These are phyloP conservation scores for Coix lacrymajobi DNA, from an alignment of 176 grass and related monocot genomes.

Conservation along the genomic window DNA sequence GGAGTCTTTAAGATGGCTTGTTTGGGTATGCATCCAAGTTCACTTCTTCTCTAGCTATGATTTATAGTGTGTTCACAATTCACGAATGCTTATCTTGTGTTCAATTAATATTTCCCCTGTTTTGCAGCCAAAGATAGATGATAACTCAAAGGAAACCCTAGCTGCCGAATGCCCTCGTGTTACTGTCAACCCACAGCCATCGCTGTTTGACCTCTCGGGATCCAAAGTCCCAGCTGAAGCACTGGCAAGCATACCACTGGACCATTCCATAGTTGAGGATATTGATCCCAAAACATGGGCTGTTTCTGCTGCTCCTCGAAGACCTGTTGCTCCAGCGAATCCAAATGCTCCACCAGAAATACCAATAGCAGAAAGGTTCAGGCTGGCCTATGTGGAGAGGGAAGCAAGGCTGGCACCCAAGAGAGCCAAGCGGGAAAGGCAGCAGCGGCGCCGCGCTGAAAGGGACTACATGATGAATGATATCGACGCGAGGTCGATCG, in stretches of 20 bases:
- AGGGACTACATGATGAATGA: constrained; percentile 65
- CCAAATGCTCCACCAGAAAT: constrained; percentile 35
- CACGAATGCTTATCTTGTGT: background rate
- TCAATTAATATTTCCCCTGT: background rate
- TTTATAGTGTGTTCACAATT: background rate
- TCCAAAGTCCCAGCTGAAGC: constrained; percentile 61
- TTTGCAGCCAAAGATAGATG: constrained; percentile 80
- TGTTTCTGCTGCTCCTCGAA: constrained; percentile 40
- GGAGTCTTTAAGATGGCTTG: constrained; percentile 70
- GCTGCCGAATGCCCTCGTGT: constrained; percentile 69
- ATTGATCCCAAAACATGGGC: constrained; percentile 88
- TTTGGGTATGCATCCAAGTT: constrained; percentile 60
- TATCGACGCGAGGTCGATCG: constrained; percentile 59
- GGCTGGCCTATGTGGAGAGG: constrained; percentile 70
- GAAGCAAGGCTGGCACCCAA: constrained; percentile 80
- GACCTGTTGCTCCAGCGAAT: background rate
- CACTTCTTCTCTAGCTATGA: background rate
- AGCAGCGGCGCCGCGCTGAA: constrained; percentile 59
- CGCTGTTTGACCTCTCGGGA: constrained; percentile 40
- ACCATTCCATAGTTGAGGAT: constrained; percentile 59
- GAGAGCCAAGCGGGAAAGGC: constrained; percentile 74
- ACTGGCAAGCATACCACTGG: constrained; percentile 51
- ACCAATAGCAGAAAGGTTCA: constrained; percentile 75
- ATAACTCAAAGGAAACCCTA: constrained; percentile 63
- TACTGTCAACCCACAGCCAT: constrained; percentile 61